phyloP scores from a whole-genome alignment of 1,139 yeast genomes.

The Tardiomyces blankii region DNA sequence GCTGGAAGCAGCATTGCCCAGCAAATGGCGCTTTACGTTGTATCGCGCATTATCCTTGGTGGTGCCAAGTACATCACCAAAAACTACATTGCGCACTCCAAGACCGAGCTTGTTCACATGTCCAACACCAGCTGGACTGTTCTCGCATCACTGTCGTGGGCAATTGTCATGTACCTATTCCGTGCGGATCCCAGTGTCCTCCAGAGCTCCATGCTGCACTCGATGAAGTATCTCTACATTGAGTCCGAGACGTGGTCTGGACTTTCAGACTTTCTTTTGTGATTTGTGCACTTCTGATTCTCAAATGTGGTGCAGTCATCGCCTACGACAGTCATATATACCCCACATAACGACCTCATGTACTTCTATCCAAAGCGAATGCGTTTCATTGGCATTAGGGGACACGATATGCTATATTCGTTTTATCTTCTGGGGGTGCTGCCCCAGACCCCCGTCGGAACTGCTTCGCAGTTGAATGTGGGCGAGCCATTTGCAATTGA shows the following conservation, averaged over 20 bases:
- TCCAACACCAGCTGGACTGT: conserved; percentile 43
- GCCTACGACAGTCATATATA: background rate
- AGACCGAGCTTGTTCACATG: background rate
- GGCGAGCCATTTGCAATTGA: too few relatives aligned
- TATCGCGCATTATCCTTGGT: conserved; percentile 47
- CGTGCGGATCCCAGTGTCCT: conserved; percentile 51
- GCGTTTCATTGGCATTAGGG: too few relatives aligned
- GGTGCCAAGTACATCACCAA: conserved; percentile 33
- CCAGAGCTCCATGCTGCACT: conserved; percentile 56
- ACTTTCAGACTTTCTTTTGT: conserved; percentile 14
- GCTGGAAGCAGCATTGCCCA: conserved; percentile 28
- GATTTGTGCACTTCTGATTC: background rate
- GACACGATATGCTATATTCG: too few relatives aligned
- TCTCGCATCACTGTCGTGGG: conserved; percentile 68
- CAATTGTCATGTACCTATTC: conserved; percentile 60
- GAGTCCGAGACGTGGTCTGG: conserved; percentile 30
- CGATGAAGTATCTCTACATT: conserved; percentile 65
- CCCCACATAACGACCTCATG: background rate
- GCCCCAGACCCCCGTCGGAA: too few relatives aligned
- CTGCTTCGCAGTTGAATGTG: too few relatives aligned
- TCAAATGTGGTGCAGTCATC: background rate
- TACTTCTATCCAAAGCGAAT: too few relatives aligned
- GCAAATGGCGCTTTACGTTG: conserved; percentile 52
- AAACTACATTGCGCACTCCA: conserved; percentile 1
- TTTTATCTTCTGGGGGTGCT: too few relatives aligned